Conservation (phyloP, 306 rosid species). For the Begonia fuchsioides region DNA sequence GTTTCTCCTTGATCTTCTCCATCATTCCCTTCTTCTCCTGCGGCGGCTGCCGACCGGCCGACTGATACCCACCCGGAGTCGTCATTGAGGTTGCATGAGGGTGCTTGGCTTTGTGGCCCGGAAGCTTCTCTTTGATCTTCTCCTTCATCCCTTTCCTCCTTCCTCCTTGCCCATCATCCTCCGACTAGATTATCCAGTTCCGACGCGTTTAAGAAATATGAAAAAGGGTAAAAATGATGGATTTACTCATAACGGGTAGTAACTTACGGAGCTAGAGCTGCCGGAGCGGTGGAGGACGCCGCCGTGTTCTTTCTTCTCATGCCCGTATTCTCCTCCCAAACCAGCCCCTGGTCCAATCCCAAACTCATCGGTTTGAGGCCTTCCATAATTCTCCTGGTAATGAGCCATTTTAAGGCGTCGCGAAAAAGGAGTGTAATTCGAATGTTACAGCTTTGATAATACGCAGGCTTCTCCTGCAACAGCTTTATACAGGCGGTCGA, state of each 20-base stretch:
- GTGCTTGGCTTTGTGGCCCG: slow-evolving; percentile 10
- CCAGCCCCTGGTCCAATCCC: neutral
- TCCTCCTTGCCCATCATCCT: slow-evolving; percentile 46
- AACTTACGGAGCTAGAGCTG: slow-evolving; percentile 28
- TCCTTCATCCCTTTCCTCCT: slow-evolving; percentile 42
- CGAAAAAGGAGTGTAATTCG: too few species aligned
- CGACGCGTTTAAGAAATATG: too few species aligned
- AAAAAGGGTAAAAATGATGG: too few species aligned
- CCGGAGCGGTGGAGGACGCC: slow-evolving; percentile 23
- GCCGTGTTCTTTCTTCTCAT: neutral
- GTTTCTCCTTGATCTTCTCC: slow-evolving; percentile 36
- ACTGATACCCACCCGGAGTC: slow-evolving; percentile 7
- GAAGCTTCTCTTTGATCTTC: slow-evolving; percentile 21
- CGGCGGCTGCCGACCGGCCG: neutral
- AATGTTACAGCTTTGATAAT: too few species aligned
- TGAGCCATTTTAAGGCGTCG: slow-evolving; percentile 14
- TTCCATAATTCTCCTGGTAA: slow-evolving; percentile 7
- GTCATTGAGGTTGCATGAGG: slow-evolving; percentile 4
- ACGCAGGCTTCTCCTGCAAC: too few species aligned
- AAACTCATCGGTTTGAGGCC: slow-evolving; percentile 9
- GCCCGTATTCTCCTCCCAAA: neutral
- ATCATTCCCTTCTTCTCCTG: slow-evolving; percentile 23
- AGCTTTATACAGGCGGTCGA: too few species aligned
- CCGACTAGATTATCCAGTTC: slow-evolving; percentile 12
- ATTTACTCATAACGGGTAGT: neutral